Evolutionary conservation across 345 rosid genomes (phyloP).

Genomic region (Balakata baccata): DNA sequence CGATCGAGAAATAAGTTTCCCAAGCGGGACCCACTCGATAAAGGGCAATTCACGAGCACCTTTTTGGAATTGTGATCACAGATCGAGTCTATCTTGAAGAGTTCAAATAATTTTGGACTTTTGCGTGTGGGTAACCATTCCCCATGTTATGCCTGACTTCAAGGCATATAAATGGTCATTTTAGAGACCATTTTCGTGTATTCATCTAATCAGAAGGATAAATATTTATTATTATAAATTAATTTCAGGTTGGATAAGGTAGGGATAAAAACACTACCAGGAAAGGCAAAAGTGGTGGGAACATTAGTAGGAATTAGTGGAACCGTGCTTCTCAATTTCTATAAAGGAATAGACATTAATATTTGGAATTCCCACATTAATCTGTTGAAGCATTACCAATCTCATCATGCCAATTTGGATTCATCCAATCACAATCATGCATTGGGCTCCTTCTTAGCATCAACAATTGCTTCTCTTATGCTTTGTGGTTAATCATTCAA

Average conservation of each 20-base stretch:
- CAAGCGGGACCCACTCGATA: too few species aligned
- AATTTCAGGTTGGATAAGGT: conserved; percentile 14
- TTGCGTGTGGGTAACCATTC: too few species aligned
- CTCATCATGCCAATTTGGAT: not conserved
- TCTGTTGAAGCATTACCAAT: not conserved
- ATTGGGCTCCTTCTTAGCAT: conserved; percentile 5
- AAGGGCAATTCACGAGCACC: too few species aligned
- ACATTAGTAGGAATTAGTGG: conserved; percentile 20
- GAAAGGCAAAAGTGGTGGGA: conserved; percentile 11
- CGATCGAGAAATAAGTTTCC: too few species aligned
- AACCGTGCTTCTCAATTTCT: conserved; percentile 6
- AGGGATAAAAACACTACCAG: not conserved
- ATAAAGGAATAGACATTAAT: not conserved
- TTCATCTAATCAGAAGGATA: too few species aligned
- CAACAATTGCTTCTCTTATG: conserved; percentile 3
- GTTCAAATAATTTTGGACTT: too few species aligned
- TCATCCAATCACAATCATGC: not conserved
- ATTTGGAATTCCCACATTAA: conserved; percentile 9
- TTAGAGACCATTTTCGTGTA: too few species aligned
- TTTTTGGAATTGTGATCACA: too few species aligned
- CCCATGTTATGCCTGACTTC: too few species aligned
- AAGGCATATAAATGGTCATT: too few species aligned
- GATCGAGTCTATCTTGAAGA: too few species aligned
- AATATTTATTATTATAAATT: not conserved
- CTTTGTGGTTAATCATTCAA: conserved; percentile 18